These are phyloP conservation scores for Aspergillus diversus DNA, from an alignment of 495 filamentous ascomycete genomes.

Conservation along the genomic window DNA sequence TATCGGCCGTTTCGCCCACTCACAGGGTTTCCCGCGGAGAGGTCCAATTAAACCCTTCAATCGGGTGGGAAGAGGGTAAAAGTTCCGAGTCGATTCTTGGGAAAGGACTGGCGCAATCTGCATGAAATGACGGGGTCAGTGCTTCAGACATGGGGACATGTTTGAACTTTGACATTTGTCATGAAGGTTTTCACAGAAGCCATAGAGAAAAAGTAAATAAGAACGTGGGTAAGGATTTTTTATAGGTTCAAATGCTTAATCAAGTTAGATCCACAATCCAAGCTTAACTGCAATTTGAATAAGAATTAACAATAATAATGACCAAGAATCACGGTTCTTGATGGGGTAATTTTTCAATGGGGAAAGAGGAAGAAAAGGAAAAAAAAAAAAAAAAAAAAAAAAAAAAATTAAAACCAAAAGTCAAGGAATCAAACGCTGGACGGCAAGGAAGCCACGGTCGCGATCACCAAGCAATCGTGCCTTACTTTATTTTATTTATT, in stretches of 20 bases:
- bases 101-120: background rate
- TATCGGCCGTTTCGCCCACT: background rate
- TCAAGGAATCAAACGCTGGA: slow-evolving; percentile 10
- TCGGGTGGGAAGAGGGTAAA: background rate
- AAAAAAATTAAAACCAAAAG: slow-evolving; percentile 3
- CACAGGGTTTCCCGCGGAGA: slow-evolving; percentile 26
- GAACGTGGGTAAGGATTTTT: background rate
- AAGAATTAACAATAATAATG: background rate
- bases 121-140: slow-evolving; percentile 5
- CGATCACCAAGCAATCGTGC: background rate
- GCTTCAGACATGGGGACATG: background rate
- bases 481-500: background rate
- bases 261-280: slow-evolving; percentile 7
- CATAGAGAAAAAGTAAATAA: background rate
- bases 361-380: slow-evolving; percentile 4
- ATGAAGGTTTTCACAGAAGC: background rate
- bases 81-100: background rate
- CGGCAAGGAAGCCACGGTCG: background rate
- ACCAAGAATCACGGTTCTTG: slow-evolving; percentile 11
- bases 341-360: background rate
- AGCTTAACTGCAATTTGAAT: background rate
- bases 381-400: slow-evolving; percentile 8
- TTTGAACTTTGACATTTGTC: background rate
- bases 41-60: slow-evolving; percentile 12
- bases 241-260: slow-evolving; percentile 13